These are phyloP conservation scores for Epichloe brachyelytri DNA, from an alignment of 2,329 filamentous ascomycete species.

Conservation along the genomic window DNA sequence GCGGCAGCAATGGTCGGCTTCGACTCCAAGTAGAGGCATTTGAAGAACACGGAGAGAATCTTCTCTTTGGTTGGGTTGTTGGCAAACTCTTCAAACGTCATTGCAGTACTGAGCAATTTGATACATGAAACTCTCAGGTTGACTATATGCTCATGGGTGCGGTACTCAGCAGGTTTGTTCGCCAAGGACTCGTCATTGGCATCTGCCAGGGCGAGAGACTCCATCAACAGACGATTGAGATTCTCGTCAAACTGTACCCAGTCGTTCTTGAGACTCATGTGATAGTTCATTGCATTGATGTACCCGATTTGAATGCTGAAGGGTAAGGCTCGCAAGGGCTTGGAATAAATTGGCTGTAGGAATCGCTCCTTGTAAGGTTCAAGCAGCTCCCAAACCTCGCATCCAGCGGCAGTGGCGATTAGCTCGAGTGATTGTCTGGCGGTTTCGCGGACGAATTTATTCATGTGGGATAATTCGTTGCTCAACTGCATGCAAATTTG, in stretches of 20 bases:
- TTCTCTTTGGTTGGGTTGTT: conserved; percentile 52
- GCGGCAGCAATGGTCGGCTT: conserved; percentile 87
- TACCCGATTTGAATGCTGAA: conserved; percentile 96
- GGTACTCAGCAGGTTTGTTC: conserved; percentile 84
- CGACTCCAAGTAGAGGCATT: conserved; percentile 87
- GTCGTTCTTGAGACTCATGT: conserved; percentile 75
- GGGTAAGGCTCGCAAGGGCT: conserved; percentile 81
- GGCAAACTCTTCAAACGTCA: conserved; percentile 83
- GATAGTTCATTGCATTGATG: conserved; percentile 95
- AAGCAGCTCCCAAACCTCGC: conserved; percentile 77
- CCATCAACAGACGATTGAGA: conserved; percentile 78
- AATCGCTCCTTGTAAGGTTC: conserved; percentile 82
- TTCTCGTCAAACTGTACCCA: conserved; percentile 89
- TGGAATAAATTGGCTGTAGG: conserved; percentile 85
- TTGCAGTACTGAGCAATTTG: conserved; percentile 81
- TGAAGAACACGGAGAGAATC: conserved; percentile 96
- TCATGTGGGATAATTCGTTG: conserved; percentile 86
- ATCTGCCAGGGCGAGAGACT: conserved; percentile 86
- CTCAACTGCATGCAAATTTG: conserved; percentile 77
- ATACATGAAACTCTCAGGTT: conserved; percentile 88
- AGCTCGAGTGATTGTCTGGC: conserved; percentile 70
- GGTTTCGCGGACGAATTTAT: conserved; percentile 81
- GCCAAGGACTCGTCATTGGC: conserved; percentile 87
- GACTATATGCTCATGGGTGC: conserved; percentile 90
- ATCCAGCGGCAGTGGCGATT: conserved; percentile 63